Evolutionary conservation across 148 eudicot genomes (phyloP).

Genomic region (Persicaria maculosa): DNA sequence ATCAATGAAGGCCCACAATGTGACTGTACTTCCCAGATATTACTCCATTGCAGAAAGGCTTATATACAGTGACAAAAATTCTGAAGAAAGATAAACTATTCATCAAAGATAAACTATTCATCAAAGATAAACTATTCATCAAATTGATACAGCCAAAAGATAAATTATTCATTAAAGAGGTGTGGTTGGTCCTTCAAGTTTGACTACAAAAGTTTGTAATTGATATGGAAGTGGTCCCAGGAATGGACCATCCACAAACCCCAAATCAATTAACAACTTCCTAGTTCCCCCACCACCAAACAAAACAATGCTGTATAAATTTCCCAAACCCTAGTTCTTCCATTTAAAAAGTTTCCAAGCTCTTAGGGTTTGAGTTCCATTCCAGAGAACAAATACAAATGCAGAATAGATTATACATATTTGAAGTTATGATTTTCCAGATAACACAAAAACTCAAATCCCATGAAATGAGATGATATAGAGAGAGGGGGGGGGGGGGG

Average conservation of each 20-base stretch:
- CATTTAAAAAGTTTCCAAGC: neutral
- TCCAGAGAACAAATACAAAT: neutral
- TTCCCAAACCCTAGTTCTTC: neutral
- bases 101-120: no score
- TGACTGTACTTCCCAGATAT: neutral
- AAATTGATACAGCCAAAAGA: neutral
- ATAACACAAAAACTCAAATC: neutral
- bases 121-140: no score
- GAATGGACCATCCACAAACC: neutral
- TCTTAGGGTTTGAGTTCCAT: neutral
- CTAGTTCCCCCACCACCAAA: neutral
- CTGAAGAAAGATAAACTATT: neutral
- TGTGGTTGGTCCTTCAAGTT: neutral
- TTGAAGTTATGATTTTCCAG: neutral
- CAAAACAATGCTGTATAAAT: neutral
- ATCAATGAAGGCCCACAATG: neutral
- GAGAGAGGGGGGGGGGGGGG: neutral
- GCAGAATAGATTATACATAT: neutral
- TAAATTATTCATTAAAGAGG: neutral
- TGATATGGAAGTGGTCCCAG: conserved; percentile 6
- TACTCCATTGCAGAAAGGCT: neutral
- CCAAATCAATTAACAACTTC: neutral
- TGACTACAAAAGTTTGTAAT: neutral
- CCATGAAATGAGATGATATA: neutral
- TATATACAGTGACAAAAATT: neutral